phyloP scores from a whole-genome alignment of 1,284 basidiomycete species.

The Vanrija pseudolonga region DNA sequence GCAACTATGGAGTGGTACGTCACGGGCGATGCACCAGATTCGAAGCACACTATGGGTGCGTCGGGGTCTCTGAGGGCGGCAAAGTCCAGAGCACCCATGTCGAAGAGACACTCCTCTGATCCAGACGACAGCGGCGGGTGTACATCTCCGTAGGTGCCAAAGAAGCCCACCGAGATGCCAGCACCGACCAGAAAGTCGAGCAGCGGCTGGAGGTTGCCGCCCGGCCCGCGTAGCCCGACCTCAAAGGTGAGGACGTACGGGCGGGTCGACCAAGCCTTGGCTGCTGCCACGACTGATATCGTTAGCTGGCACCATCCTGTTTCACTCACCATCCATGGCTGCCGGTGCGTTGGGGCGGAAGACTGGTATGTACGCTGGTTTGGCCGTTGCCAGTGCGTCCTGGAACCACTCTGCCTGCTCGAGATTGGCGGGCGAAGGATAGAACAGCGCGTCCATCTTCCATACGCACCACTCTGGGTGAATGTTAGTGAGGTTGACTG shows the following conservation, averaged over 20 bases:
- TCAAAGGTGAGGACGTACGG: background rate
- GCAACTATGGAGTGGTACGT: background rate
- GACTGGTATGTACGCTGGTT: slow-evolving; percentile 1
- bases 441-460: background rate
- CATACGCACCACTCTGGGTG: slow-evolving; percentile 1
- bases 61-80: background rate
- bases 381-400: background rate
- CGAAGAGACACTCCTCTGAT: background rate
- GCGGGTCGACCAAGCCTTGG: background rate
- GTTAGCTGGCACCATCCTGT: too few relatives aligned
- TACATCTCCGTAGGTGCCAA: background rate
- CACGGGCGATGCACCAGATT: background rate
- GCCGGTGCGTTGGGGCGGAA: background rate
- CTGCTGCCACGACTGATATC: background rate
- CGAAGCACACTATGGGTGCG: too few relatives aligned
- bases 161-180: background rate
- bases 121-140: background rate
- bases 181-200: background rate
- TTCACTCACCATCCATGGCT: background rate
- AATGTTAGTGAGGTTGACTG: background rate
- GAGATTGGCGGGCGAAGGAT: background rate
- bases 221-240: background rate
- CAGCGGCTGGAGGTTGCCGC: background rate
- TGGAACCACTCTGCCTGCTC: background rate
- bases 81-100: background rate